phyloP scores from a whole-genome alignment of 306 rosid species.

The Coriaria nepalensis region DNA sequence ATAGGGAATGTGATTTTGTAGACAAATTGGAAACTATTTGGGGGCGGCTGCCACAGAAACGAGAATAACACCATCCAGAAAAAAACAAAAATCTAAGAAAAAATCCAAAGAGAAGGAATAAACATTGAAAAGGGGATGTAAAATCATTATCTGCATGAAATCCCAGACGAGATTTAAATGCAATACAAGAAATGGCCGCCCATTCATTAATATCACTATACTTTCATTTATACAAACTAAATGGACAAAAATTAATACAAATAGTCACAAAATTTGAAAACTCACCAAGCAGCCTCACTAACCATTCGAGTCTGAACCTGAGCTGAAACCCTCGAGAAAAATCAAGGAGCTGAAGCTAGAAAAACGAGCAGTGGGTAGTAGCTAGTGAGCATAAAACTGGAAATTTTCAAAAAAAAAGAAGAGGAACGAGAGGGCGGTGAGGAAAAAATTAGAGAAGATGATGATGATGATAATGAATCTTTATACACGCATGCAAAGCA shows the following conservation, averaged over 20 bases:
- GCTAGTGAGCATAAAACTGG: slow-evolving; percentile 12
- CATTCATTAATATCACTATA: slow-evolving; percentile 10
- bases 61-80: slow-evolving; percentile 41
- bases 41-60: slow-evolving; percentile 15
- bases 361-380: not conserved
- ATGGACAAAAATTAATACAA: not conserved
- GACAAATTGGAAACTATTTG: slow-evolving; percentile 8
- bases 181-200: slow-evolving; percentile 4
- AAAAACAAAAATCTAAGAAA: slow-evolving; percentile 55
- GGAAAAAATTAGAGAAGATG: slow-evolving; percentile 10
- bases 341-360: not conserved
- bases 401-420: slow-evolving; percentile 1
- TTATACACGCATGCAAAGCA: slow-evolving; percentile 74
- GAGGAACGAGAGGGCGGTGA: slow-evolving; percentile 8
- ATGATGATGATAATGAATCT: slow-evolving; percentile 58
- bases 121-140: slow-evolving; percentile 59
- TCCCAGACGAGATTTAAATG: slow-evolving; percentile 22
- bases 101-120: slow-evolving; percentile 55
- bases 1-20: slow-evolving; percentile 21
- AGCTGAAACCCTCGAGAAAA: not conserved
- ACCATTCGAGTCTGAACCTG: slow-evolving; percentile 3
- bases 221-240: too few species aligned
- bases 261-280: slow-evolving; percentile 6
- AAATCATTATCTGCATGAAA: slow-evolving; percentile 38
- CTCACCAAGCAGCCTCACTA: slow-evolving; percentile 28